phyloP scores from a whole-genome alignment of 2,329 filamentous ascomycete species.

The Thielaviopsis musarum region DNA sequence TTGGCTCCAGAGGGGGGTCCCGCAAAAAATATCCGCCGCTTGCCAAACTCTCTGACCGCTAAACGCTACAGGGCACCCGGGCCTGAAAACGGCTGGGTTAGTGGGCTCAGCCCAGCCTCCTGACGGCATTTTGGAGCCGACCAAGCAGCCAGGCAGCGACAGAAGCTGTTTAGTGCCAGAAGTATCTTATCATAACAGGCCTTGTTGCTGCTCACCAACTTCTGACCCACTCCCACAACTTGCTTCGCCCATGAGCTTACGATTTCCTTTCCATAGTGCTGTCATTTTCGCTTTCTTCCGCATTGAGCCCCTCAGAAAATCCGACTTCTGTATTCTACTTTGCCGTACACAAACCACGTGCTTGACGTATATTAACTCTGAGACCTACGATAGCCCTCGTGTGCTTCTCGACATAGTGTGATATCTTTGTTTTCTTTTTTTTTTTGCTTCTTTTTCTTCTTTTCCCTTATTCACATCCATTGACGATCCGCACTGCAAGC shows the following conservation, averaged over 20 bases:
- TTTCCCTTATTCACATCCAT: neutral
- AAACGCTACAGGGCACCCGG: neutral
- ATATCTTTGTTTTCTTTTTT: neutral
- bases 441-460: neutral
- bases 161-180: neutral
- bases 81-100: neutral
- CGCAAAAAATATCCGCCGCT: neutral
- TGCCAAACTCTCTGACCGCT: neutral
- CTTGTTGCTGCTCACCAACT: neutral
- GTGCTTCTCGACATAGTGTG: neutral
- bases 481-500: neutral
- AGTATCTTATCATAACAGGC: neutral
- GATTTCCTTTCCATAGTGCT: neutral
- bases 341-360: slow-evolving; percentile 2
- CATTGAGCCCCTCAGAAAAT: neutral
- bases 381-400: neutral
- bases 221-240: neutral
- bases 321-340: neutral
- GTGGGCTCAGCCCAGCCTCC: neutral
- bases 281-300: neutral
- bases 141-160: neutral
- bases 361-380: slow-evolving; percentile 1
- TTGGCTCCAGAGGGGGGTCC: too few relatives aligned
- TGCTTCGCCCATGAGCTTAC: neutral
- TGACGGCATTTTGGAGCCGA: neutral